Evolutionary conservation across 768 basidiomycete species (phyloP).

Genomic region (Tephrocybe sp.): DNA sequence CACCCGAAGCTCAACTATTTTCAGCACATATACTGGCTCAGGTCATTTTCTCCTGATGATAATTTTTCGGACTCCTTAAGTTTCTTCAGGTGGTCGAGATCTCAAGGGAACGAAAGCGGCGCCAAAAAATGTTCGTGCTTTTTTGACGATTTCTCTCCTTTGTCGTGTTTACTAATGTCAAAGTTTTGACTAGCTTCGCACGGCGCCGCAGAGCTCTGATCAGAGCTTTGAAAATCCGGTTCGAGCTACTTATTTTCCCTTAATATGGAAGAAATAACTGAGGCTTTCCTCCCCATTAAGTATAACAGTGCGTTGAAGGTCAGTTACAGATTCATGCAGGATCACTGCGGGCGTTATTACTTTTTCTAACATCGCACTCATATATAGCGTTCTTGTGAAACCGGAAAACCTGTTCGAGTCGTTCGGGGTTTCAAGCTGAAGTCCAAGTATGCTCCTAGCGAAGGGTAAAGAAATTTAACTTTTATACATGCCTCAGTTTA

Average conservation of each 20-base stretch:
- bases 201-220: constrained; percentile 82
- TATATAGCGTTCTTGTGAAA: constrained; percentile 68
- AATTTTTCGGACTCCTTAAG: not conserved
- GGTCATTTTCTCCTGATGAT: constrained; percentile 32
- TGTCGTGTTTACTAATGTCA: not conserved
- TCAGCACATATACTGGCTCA: constrained; percentile 78
- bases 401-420: constrained; percentile 80
- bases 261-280: not conserved
- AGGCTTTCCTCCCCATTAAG: constrained; percentile 21
- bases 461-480: constrained; percentile 49
- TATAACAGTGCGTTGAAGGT: constrained; percentile 73
- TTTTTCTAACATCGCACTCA: not conserved
- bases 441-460: constrained; percentile 72
- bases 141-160: not conserved
- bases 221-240: constrained; percentile 74
- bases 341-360: no score
- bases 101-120: constrained; percentile 78
- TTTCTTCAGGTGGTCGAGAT: constrained; percentile 69
- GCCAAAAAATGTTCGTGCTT: constrained; percentile 75
- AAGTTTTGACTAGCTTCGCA: constrained; percentile 62
- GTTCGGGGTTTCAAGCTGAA: constrained; percentile 79
- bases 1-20: not conserved
- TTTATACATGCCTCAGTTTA: not conserved
- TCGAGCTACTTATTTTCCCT: constrained; percentile 9
- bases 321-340: not conserved